Percentiles rank a stretch among this genome's conserved stretches.
These are phyloP conservation scores for Cutaneotrichosporon cavernicola DNA, from an alignment of 1,284 basidiomycete genomes.

Conservation along the genomic window DNA sequence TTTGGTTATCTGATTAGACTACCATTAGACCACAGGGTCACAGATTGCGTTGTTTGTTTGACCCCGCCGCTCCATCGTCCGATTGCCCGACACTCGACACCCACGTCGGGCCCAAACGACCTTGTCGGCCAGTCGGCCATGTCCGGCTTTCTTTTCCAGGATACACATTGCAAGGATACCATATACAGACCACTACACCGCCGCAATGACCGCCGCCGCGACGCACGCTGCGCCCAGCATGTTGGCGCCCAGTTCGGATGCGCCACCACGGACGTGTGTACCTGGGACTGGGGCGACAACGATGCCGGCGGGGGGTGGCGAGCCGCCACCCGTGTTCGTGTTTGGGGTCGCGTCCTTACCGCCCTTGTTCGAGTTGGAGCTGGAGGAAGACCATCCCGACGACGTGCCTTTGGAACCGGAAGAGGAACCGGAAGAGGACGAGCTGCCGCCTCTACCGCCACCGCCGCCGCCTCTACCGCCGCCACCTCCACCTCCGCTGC, in stretches of 20 bases:
- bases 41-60: too few relatives aligned
- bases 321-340: background rate
- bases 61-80: too few relatives aligned
- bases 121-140: too few relatives aligned
- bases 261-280: too few relatives aligned
- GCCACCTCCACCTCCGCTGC: background rate
- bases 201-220: background rate
- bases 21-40: too few relatives aligned
- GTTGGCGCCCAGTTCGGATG: background rate
- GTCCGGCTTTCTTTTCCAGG: too few relatives aligned
- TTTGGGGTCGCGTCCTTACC: background rate
- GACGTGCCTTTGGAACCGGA: background rate
- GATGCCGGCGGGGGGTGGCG: background rate
- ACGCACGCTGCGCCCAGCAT: background rate
- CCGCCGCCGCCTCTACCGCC: background rate
- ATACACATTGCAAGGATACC: background rate
- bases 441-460: background rate
- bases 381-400: background rate
- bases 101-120: too few relatives aligned
- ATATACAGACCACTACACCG: background rate
- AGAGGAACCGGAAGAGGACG: background rate
- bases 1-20: too few relatives aligned
- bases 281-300: background rate
- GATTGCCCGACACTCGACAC: too few relatives aligned
- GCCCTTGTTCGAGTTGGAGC: background rate